These are phyloP conservation scores for Nitzschia palea DNA, from an alignment of 108 stramenopile species.

Conservation along the genomic window DNA sequence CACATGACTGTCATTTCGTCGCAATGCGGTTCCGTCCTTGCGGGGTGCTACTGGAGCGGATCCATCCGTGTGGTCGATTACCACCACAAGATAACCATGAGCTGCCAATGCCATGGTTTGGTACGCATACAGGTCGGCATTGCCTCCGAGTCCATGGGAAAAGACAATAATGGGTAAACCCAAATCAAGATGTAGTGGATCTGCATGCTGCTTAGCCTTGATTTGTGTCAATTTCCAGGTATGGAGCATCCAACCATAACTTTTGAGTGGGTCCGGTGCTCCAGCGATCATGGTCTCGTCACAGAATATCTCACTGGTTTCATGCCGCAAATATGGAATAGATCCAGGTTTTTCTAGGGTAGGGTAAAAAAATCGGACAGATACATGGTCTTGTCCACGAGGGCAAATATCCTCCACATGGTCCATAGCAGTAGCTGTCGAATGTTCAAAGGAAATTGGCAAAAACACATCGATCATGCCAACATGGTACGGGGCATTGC, in stretches of 20 bases:
- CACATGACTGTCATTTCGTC: not conserved
- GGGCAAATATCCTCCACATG: slow-evolving; percentile 9
- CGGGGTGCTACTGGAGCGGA: slow-evolving; percentile 30
- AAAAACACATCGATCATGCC: slow-evolving; percentile 47
- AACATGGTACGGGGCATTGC: slow-evolving; percentile 36
- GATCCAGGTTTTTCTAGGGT: slow-evolving; percentile 29
- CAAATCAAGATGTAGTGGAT: not conserved
- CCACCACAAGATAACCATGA: slow-evolving; percentile 47
- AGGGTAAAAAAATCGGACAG: slow-evolving; percentile 56
- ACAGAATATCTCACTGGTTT: slow-evolving; percentile 29
- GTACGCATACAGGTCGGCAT: slow-evolving; percentile 47
- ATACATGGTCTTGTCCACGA: slow-evolving; percentile 25
- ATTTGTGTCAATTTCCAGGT: slow-evolving; percentile 37
- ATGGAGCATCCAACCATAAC: slow-evolving; percentile 45
- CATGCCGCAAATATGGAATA: slow-evolving; percentile 34
- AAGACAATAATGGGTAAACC: slow-evolving; percentile 49
- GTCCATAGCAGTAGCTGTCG: not conserved
- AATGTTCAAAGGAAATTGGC: slow-evolving; percentile 26
- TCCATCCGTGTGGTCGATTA: slow-evolving; percentile 56
- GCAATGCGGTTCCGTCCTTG: slow-evolving; percentile 29
- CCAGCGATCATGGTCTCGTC: slow-evolving; percentile 40
- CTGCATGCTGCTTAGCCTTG: slow-evolving; percentile 14
- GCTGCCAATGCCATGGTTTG: slow-evolving; percentile 54
- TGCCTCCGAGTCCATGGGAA: slow-evolving; percentile 67
- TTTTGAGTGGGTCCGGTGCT: slow-evolving; percentile 47